Percentiles rank a stretch among this genome's conserved stretches.
Conservation (phyloP, 1,284 basidiomycete species). For the Singerocomus inundabilis region DNA sequence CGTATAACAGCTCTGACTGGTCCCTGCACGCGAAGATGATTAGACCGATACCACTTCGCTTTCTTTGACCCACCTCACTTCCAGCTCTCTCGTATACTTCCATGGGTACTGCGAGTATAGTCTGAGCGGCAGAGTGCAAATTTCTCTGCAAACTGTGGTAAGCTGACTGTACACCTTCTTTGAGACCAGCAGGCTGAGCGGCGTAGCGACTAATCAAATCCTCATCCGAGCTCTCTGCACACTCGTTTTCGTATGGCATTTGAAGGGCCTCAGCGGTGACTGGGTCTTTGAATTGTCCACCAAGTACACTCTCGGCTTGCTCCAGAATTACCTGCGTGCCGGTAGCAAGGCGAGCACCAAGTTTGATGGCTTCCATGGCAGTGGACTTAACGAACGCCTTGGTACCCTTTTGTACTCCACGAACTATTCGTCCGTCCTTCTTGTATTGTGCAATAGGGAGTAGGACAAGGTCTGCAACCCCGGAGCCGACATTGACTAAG, state of each 20-base stretch:
- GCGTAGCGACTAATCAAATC: slow-evolving; percentile 84
- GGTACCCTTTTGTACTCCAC: slow-evolving; percentile 93
- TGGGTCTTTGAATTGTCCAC: slow-evolving; percentile 67
- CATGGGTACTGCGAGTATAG: slow-evolving; percentile 98
- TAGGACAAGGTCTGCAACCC: slow-evolving; percentile 92
- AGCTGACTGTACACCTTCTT: slow-evolving; percentile 87
- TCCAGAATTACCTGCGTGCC: slow-evolving; percentile 98
- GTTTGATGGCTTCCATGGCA: slow-evolving; percentile 90
- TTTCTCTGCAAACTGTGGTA: slow-evolving; percentile 85
- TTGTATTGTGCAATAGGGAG: slow-evolving; percentile 97
- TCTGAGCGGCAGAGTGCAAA: slow-evolving; percentile 92
- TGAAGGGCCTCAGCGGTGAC: slow-evolving; percentile 68
- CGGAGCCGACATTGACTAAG: slow-evolving; percentile 94
- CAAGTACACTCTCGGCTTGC: slow-evolving; percentile 90
- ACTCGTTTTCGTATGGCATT: slow-evolving; percentile 39
- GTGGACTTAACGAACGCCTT: slow-evolving; percentile 92
- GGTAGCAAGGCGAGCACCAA: slow-evolving; percentile 93
- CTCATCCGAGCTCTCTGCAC: slow-evolving; percentile 41
- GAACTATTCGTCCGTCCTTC: slow-evolving; percentile 91
- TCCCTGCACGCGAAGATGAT: slow-evolving; percentile 51
- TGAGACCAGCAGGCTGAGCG: slow-evolving; percentile 81
- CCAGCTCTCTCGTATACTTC: slow-evolving; percentile 94
- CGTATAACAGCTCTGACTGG: slow-evolving; percentile 90
- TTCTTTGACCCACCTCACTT: slow-evolving; percentile 61
- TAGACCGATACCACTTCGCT: background rate